Evolutionary conservation across 371 early-diverging fungal genomes (phyloP), one percentile per base, ranked within the genome.

Genomic region (Apophysomyces trapeziformis): DNA sequence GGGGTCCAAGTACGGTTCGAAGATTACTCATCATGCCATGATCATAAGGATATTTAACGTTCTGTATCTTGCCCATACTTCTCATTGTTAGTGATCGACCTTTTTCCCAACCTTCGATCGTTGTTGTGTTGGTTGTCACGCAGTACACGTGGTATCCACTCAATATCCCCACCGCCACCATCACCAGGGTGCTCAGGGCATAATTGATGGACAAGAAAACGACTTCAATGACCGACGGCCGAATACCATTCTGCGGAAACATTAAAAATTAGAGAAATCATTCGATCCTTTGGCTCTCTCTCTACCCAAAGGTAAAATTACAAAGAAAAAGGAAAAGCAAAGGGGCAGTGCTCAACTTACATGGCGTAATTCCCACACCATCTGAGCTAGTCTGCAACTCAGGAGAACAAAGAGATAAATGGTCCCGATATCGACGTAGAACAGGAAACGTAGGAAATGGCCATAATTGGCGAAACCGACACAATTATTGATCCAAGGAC

Each of bases 401-500:
- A 84, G 70, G n/a, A 82, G 65, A 7, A 64, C 63, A 61, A 81
- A 68, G 6, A 83, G 38, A 37, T 83, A 83, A 18, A 77, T 70
- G 18, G 91, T 82, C 5, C 89, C 80, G 26, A 89, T 67, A 38
- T 88, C 83, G 11, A 90, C 92, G 73, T 82, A 94, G 32, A 85
- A 71, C 26, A 97, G 65, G 68, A 97, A 96, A 6, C 96, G 92
- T 50, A 96, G 65, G 76, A 97, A 99, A 72, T 96, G 90, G 16
- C 89, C 89, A 66, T 93, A 91, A 73, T 98, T 98, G 67, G 64
- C 65, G 68, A 91, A 90, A 6, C 99, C 99, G 39, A 98, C 92
- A 81, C 99, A 98, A 75, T 95, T 97, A 79, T 97, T 96, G 57
- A 98, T 88, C 94, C 98, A 99, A 1, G 96, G 96, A 77, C 99